Base-by-base conservation (phyloP, 2,329 filamentous ascomycete genomes). In the Byssochlamys sp. region DNA sequence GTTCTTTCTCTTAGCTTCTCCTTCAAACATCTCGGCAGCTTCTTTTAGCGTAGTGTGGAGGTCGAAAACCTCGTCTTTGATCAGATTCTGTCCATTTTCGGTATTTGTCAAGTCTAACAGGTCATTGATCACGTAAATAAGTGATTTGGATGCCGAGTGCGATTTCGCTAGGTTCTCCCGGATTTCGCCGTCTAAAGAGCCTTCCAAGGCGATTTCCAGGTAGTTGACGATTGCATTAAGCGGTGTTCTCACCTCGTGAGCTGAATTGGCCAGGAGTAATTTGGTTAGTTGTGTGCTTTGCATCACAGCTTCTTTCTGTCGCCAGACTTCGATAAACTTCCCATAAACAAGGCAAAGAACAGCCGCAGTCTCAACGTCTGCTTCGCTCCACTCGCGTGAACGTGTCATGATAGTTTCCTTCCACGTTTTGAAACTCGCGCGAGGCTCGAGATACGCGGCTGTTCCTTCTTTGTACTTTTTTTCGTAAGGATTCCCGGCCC, bases 191-290 rank as follows among this genome's bases (percentile, higher is more conserved):
- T 95, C 91, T 2, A 96, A 76, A 0, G 79, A 76, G 0, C 90
- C 90, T 73, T 96, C 91, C 1, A 96, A 75, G 0, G 91, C 91
- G 62, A 96, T 95, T 65, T 96, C 91, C 0, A 96, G 81, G 63
- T 95, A 96, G 65, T 96, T 96, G 72, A 96, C 95, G 66, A 96
- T 95, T 14, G 91, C 91, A 66, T 96, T 96, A 1, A 96, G 75
- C 0, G 91, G 91, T 0, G 91, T 96, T 54, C 91, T 86, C 7
- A 96, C 90, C 75, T 96, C 91, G 62, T 96, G 91, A 0, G 91
- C 91, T 0, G 90, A 95, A 62, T 96, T 95, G 3, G 90, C 89
- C 25, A 96, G 78, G 1, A 96, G 74, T 3, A 96, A 73, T 52
- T 84, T 80, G 0, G 90, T 95, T 1, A 96, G 77, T 59, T 91